A percentile compares a stretch with the other conserved stretches of the same genome.
Conservation (phyloP, 345 rosid genomes). For the Linum lewisii region DNA sequence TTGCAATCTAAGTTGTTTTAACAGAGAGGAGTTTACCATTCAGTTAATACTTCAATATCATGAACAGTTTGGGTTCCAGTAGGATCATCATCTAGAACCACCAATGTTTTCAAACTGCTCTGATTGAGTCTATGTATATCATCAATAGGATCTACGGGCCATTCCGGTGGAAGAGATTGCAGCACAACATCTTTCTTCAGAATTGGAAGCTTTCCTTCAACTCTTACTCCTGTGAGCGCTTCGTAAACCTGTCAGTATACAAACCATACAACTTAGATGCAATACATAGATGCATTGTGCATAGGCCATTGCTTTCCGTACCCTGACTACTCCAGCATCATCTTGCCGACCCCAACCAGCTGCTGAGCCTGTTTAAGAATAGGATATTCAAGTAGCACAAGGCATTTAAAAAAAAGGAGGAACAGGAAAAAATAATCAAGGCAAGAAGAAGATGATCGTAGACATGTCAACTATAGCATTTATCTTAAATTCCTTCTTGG, state of each 20-base stretch:
- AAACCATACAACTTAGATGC: constrained; percentile 6
- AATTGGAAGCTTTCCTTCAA: constrained; percentile 72
- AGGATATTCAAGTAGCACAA: too few species aligned
- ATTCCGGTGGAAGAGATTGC: constrained; percentile 74
- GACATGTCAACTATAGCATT: too few species aligned
- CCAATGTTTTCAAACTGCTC: constrained; percentile 59
- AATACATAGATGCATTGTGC: background rate
- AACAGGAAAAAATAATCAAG: too few species aligned
- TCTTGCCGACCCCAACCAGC: constrained; percentile 95
- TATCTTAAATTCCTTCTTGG: too few species aligned
- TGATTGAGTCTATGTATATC: constrained; percentile 51
- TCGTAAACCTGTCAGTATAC: constrained; percentile 60
- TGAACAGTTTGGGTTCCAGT: constrained; percentile 99
- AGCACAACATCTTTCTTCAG: constrained; percentile 54
- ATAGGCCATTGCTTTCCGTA: constrained; percentile 14
- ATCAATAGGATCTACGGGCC: constrained; percentile 68
- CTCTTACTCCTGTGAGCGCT: constrained; percentile 66
- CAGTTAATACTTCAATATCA: constrained; percentile 87
- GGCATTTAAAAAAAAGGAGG: background rate
- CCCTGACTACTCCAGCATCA: constrained; percentile 96
- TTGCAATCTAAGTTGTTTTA: background rate
- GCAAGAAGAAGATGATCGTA: background rate
- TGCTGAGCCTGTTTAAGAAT: constrained; percentile 61
- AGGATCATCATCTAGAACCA: constrained; percentile 97
- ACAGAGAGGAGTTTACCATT: constrained; percentile 49